Conservation (phyloP, 2,329 filamentous ascomycete genomes). For the Trichothecium sympodiale region DNA sequence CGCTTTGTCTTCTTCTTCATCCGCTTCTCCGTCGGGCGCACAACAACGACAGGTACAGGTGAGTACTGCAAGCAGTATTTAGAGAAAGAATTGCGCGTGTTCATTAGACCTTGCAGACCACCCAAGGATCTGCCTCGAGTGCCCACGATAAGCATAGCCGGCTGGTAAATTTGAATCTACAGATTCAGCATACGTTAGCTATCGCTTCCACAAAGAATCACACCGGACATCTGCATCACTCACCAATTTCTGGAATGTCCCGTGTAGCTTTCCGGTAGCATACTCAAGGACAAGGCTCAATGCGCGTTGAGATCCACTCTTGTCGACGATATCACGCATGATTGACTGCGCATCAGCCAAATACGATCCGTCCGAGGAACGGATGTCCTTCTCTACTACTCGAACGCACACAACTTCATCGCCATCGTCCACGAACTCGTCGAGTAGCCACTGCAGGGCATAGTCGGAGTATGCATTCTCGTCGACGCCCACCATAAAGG, state of each 20-base stretch:
- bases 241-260: conserved; percentile 84
- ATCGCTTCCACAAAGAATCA: neutral
- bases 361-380: conserved; percentile 59
- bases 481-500: conserved; percentile 84
- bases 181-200: conserved; percentile 5
- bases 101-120: conserved; percentile 75
- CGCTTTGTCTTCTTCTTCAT: conserved; percentile 85
- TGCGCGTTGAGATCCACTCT: conserved; percentile 69
- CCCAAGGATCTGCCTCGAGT: conserved; percentile 76
- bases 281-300: conserved; percentile 82
- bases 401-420: conserved; percentile 87
- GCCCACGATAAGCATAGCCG: conserved; percentile 82
- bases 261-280: conserved; percentile 78
- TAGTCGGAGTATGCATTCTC: conserved; percentile 88
- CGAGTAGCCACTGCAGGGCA: conserved; percentile 83
- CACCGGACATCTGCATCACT: conserved; percentile 18
- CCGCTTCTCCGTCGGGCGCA: conserved; percentile 76
- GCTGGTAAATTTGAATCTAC: conserved; percentile 85
- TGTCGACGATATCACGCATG: conserved; percentile 64
- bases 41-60: conserved; percentile 85
- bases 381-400: conserved; percentile 75
- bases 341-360: conserved; percentile 63
- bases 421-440: conserved; percentile 85
- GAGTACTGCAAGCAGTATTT: conserved; percentile 94
- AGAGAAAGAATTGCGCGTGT: conserved; percentile 69